Evolutionary conservation across 768 basidiomycete genomes (phyloP).

Genomic region (Mycena kentingensis): DNA sequence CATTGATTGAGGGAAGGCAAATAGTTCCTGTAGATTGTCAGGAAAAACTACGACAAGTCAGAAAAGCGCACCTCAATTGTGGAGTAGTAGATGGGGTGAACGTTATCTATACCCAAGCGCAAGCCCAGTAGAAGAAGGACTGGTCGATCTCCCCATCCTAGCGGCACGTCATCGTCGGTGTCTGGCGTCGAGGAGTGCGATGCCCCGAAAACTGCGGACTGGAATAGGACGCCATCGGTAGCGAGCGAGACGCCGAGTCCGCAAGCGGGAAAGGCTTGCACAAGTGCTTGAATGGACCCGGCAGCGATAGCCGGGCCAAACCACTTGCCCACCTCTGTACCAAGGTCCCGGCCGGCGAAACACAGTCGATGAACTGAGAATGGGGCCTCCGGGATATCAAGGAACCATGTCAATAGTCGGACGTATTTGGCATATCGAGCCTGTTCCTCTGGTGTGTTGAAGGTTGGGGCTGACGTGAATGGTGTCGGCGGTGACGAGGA

Average conservation of each 20-base stretch:
- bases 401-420: slow-evolving; percentile 91
- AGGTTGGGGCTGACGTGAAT: too few relatives aligned
- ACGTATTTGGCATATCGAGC: slow-evolving; percentile 79
- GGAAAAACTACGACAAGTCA: background rate
- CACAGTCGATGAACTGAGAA: slow-evolving; percentile 98
- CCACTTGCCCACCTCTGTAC: slow-evolving; percentile 96
- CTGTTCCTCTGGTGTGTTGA: slow-evolving; percentile 20
- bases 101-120: slow-evolving; percentile 86
- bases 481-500: slow-evolving; percentile 54
- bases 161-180: slow-evolving; percentile 25
- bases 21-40: slow-evolving; percentile 58
- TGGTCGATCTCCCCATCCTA: slow-evolving; percentile 76
- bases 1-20: slow-evolving; percentile 92
- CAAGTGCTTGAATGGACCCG: slow-evolving; percentile 86
- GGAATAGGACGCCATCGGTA: slow-evolving; percentile 79
- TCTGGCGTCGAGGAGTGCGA: slow-evolving; percentile 46
- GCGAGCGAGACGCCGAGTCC: slow-evolving; percentile 83
- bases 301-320: slow-evolving; percentile 98
- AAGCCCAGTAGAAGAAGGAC: slow-evolving; percentile 88
- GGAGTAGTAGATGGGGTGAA: slow-evolving; percentile 94
- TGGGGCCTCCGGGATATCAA: slow-evolving; percentile 86
- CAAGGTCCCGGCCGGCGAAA: slow-evolving; percentile 89
- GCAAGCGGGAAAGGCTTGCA: slow-evolving; percentile 76
- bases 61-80: slow-evolving; percentile 51
- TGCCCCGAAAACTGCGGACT: slow-evolving; percentile 83